Evolutionary conservation across 345 rosid species (phyloP), one percentile per base, ranked within the genome.

Genomic region (Aquilaria sinensis): DNA sequence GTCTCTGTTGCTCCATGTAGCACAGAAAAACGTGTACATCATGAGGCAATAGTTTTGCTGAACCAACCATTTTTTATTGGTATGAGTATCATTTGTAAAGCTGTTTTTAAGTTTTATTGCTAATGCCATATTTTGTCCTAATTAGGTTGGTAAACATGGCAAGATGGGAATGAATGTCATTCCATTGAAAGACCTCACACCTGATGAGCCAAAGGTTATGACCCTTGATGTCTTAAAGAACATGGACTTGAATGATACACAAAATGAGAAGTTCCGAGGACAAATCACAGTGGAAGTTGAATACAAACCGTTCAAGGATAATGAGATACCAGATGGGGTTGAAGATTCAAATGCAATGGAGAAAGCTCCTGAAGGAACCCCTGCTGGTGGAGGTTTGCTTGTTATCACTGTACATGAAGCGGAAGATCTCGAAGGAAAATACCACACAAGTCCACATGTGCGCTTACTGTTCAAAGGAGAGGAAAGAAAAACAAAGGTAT

Each of bases 281-380:
- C 87, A 88, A 66, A 67, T 94, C 1, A 81, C 78, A 1, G 59
- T 89, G 45, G 96, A 91, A 60, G 61, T 84, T 10, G 69, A 71
- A 12, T 91, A 88, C 72, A 88, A 85, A 67, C 90, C 97, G 16
- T 91, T 88, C 68, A 75, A 79, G 60, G 91, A 83, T 43, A 84
- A 81, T 53, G 84, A 83, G 46, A 70, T 74, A 1, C 71, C 83
- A 53, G 61, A 77, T 16, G 74, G 72, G 15, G 2, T 67, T 13
- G 88, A 75, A 14, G 96, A 84, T 61, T 61, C 77, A 60, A 67
- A 68, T 56, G 62, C 63, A 10, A 80, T 86, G n/a, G 84, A 87
- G 70, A 87, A 82, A 69, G 93, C 97, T 66, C 99, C 99, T 46
- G 93, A 82, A 46, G 96, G 96, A 61, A 85, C 96, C 32, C 99